These are phyloP conservation scores for Penicillium odoratum DNA, from an alignment of 495 filamentous ascomycete species.

Conservation along the genomic window DNA sequence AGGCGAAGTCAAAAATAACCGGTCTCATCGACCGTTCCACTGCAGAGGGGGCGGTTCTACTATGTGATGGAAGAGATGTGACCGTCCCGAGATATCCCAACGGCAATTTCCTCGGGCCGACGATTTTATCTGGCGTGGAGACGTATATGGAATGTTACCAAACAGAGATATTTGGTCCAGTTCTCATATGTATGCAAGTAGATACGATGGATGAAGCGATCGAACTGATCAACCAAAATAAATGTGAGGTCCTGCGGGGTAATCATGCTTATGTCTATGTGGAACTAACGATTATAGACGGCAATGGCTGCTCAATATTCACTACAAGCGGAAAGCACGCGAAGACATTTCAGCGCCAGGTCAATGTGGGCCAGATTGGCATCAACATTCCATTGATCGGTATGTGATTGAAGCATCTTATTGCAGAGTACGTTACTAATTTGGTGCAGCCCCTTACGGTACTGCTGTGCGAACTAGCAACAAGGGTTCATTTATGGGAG, in stretches of 20 bases:
- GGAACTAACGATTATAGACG: constrained; percentile 18
- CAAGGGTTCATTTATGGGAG: constrained; percentile 31
- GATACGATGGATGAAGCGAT: constrained; percentile 30
- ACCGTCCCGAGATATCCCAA: constrained; percentile 26
- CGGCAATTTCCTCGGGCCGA: constrained; percentile 34
- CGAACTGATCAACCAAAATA: constrained; percentile 31
- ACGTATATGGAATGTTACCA: constrained; percentile 36
- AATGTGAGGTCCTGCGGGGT: constrained; percentile 17
- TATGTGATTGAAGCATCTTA: constrained; percentile 1
- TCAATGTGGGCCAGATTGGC: constrained; percentile 33
- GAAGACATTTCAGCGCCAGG: constrained; percentile 24
- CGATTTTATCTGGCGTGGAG: constrained; percentile 27
- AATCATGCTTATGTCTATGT: neutral
- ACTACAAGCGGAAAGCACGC: constrained; percentile 30
- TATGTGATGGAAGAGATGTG: constrained; percentile 27
- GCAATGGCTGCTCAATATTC: constrained; percentile 31
- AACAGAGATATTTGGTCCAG: constrained; percentile 32
- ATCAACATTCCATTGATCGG: constrained; percentile 34
- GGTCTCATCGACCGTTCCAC: constrained; percentile 32
- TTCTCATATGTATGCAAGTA: constrained; percentile 32
- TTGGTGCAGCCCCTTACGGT: constrained; percentile 23
- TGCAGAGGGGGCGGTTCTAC: constrained; percentile 21
- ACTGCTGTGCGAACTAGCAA: constrained; percentile 29
- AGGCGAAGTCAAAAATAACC: constrained; percentile 15
- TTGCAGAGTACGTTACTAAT: neutral